phyloP scores from a whole-genome alignment of 2,329 filamentous ascomycete genomes.

The Meredithiella fracta region DNA sequence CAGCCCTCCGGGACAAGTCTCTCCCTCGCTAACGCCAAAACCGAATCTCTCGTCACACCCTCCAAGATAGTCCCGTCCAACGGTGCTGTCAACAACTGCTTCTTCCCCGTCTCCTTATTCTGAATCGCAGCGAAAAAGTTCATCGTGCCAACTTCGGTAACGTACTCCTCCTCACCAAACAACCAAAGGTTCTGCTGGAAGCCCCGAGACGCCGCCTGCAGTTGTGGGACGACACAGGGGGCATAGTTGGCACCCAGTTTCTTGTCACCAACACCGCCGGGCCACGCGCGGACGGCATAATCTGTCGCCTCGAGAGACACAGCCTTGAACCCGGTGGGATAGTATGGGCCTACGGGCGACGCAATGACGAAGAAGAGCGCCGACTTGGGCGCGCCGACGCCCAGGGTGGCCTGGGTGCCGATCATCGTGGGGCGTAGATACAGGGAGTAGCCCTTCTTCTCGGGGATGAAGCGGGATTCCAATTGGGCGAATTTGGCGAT shows the following conservation, averaged over 20 bases:
- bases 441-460: constrained; percentile 74
- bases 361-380: constrained; percentile 91
- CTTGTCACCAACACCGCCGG: constrained; percentile 92
- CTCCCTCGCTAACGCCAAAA: constrained; percentile 74
- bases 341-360: constrained; percentile 92
- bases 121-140: constrained; percentile 84
- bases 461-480: constrained; percentile 80
- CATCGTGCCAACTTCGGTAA: constrained; percentile 98
- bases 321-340: constrained; percentile 96
- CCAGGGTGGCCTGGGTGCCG: constrained; percentile 85
- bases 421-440: constrained; percentile 96
- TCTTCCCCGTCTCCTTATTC: constrained; percentile 75
- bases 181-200: constrained; percentile 99
- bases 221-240: constrained; percentile 94
- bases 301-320: constrained; percentile 89
- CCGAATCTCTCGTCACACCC: constrained; percentile 83
- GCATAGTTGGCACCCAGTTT: constrained; percentile 98
- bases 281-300: constrained; percentile 94
- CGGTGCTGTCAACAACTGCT: constrained; percentile 86
- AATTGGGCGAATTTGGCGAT: constrained; percentile 65
- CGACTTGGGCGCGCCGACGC: constrained; percentile 79
- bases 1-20: constrained; percentile 71
- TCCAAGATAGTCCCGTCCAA: constrained; percentile 93
- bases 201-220: constrained; percentile 75
- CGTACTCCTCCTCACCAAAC: constrained; percentile 85